These are phyloP conservation scores for Yamadazyma paraphyllophila DNA, from an alignment of 805 yeast species.

Conservation along the genomic window DNA sequence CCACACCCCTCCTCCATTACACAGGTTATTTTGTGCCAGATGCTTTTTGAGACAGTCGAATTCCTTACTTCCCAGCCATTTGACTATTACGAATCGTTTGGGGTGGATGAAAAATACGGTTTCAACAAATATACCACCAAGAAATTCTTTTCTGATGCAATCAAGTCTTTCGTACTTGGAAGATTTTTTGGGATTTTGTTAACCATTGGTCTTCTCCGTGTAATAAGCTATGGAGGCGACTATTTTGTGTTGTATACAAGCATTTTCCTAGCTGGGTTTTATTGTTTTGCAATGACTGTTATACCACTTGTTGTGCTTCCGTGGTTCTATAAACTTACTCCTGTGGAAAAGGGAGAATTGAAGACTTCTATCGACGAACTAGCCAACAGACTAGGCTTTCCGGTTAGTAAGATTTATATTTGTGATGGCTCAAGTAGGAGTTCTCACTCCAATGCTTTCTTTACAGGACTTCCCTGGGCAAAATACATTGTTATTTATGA, in stretches of 20 bases:
- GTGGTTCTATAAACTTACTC: slow-evolving; percentile 84
- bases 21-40: no score
- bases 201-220: slow-evolving; percentile 63
- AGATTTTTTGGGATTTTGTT: slow-evolving; percentile 55
- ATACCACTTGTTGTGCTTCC: slow-evolving; percentile 89
- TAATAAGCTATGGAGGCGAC: slow-evolving; percentile 45
- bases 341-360: slow-evolving; percentile 87
- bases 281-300: slow-evolving; percentile 69
- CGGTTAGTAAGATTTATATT: slow-evolving; percentile 79
- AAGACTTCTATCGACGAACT: slow-evolving; percentile 76
- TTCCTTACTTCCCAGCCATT: no score
- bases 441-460: slow-evolving; percentile 94
- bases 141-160: no score
- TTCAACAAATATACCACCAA: slow-evolving; percentile 6
- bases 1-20: no score
- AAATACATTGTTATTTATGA: slow-evolving; percentile 94
- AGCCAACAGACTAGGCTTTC: slow-evolving; percentile 76
- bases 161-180: no score
- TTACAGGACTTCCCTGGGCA: slow-evolving; percentile 94
- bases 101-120: slow-evolving; percentile 7
- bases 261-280: slow-evolving; percentile 68
- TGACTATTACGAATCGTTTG: slow-evolving; percentile 1
- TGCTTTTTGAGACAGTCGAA: no score
- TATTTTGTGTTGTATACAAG: slow-evolving; percentile 79
- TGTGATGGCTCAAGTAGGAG: slow-evolving; percentile 97